Evolutionary conservation across 441 rosid genomes (phyloP), one percentile per base, ranked within the genome.

Genomic region (Croton laevigatus): DNA sequence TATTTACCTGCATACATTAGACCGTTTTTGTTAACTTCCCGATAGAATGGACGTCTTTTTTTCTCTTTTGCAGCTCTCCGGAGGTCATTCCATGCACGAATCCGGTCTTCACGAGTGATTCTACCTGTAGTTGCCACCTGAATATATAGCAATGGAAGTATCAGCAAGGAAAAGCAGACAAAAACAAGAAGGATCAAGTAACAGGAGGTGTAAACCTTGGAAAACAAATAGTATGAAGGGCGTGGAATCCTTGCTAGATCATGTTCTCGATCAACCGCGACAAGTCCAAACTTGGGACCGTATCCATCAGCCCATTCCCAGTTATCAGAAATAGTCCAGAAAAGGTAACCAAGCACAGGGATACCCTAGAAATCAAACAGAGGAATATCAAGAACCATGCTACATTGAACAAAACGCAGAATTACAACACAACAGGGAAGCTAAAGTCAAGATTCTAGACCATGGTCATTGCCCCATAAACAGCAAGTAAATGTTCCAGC

Each of bases 281-380:
- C 97, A 62, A 94, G 93, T 70, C 98, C 98, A 78, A 94, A 94
- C 83, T 94, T 94, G 60, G 97, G 98, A 77, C 98, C 98, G 78
- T 94, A 94, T 40, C 98, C 98, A 82, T 94, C 97, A 62, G 98
- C 98, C 98, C 97, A 91, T 80, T 94, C 98, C 97, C 98, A 94
- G 66, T 94, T 94, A 79, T 91, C 98, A 16, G 98, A 94, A 65
- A 88, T 87, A 52, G 98, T 94, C 98, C 98, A 94, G 77, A 94
- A 94, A 10, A 91, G 49, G 83, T 91, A 91, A 76, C 98, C 98
- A 58, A 90, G 80, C 73, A 91, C 89, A 20, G 88, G 95, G 57
- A 94, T 87, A 66, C 96, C 98, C 97, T 94, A 78, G 48, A 45
- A 55, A 74, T 75, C 42, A 78, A 71, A n/a, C 38, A 71, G 13